Evolutionary conservation across 257 asterid species (phyloP).

Genomic region (Solanum commersonii): DNA sequence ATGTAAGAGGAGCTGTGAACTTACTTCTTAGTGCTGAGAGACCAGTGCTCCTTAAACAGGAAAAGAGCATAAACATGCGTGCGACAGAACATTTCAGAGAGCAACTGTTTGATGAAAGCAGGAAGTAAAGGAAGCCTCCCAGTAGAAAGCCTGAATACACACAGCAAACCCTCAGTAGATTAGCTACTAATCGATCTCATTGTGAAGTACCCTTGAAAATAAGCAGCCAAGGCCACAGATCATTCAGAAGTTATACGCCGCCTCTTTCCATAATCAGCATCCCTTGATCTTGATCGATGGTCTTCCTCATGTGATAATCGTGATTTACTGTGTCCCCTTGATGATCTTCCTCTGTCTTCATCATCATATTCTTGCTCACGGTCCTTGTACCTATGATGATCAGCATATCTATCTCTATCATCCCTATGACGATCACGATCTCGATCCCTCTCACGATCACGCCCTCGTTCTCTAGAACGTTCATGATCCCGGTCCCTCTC

Average conservation of each 20-base stretch:
- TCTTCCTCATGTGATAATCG: slow-evolving; percentile 51
- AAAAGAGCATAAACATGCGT: slow-evolving; percentile 5
- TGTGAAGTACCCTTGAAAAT: slow-evolving; percentile 1
- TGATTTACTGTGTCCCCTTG: slow-evolving; percentile 58
- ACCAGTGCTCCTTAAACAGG: slow-evolving; percentile 19
- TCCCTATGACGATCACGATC: slow-evolving; percentile 45
- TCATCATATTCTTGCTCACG: slow-evolving; percentile 58
- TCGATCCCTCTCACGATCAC: slow-evolving; percentile 36
- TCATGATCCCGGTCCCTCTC: slow-evolving; percentile 48
- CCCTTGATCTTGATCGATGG: slow-evolving; percentile 67
- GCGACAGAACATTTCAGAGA: slow-evolving; percentile 9
- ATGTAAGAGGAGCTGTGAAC: slow-evolving; percentile 27
- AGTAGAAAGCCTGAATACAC: slow-evolving; percentile 15
- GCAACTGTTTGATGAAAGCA: slow-evolving; percentile 5
- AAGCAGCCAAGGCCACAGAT: slow-evolving; percentile 5
- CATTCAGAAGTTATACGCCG: slow-evolving; percentile 55
- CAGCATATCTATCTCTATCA: slow-evolving; percentile 55
- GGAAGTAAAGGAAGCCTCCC: slow-evolving; percentile 17
- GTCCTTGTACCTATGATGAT: slow-evolving; percentile 51
- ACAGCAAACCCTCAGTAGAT: slow-evolving; percentile 20
- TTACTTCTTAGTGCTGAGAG: slow-evolving; percentile 20
- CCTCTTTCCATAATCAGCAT: slow-evolving; percentile 68
- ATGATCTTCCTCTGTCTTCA: slow-evolving; percentile 71
- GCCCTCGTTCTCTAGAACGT: slow-evolving; percentile 50
- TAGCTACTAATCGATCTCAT: slow-evolving; percentile 9